Conservation (phyloP, 2,329 filamentous ascomycete genomes). For the Leptographium lundbergii region DNA sequence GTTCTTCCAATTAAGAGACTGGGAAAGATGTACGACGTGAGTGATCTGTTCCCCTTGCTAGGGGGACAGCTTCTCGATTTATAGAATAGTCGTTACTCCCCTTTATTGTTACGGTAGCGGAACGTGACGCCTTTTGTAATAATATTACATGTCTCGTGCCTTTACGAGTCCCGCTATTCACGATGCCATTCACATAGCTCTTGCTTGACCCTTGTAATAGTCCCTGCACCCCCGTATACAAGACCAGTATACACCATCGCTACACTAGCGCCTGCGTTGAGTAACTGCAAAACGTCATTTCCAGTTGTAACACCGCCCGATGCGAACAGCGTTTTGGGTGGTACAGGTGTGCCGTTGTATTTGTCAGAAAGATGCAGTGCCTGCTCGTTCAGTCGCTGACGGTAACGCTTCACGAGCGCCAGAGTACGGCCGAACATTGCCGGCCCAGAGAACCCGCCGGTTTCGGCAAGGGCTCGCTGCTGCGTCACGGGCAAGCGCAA, state of each 20-base stretch:
- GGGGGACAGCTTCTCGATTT: no score
- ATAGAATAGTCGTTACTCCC: no score
- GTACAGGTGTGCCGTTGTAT: constrained; percentile 9
- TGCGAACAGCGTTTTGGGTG: constrained; percentile 72
- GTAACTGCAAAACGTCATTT: constrained; percentile 64
- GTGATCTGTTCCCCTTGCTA: no score
- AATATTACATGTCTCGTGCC: no score
- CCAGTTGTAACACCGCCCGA: constrained; percentile 89
- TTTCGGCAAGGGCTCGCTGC: constrained; percentile 54
- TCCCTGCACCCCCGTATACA: constrained; percentile 52
- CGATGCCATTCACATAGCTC: no score
- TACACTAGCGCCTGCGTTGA: constrained; percentile 81
- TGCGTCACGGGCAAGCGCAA: constrained; percentile 55
- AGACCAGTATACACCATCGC: constrained; percentile 82
- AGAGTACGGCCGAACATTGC: constrained; percentile 75
- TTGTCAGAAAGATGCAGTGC: constrained; percentile 16
- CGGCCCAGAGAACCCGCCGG: constrained; percentile 83
- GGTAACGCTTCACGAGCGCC: constrained; percentile 67
- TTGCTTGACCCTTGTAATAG: constrained; percentile 50
- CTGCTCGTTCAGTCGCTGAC: constrained; percentile 47
- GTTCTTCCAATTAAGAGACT: no score
- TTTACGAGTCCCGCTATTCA: no score
- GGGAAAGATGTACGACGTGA: no score
- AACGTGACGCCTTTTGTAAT: no score
- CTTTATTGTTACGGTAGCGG: no score